phyloP scores from a whole-genome alignment of 1,139 yeast species.

The Yamadazyma blattariae region DNA sequence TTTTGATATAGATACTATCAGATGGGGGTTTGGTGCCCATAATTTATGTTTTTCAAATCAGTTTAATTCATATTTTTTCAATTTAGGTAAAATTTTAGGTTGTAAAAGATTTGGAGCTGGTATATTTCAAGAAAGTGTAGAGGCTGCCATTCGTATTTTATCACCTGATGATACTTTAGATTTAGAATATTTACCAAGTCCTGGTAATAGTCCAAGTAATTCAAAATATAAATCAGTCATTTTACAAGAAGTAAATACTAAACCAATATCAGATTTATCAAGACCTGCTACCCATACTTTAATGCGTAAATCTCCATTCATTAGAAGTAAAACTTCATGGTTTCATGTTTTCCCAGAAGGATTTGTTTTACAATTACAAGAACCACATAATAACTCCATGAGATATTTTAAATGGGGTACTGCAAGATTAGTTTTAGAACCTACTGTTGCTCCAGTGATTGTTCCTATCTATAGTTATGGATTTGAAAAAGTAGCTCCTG shows the following conservation, averaged over 20 bases:
- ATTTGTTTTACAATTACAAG: slow-evolving; percentile 79
- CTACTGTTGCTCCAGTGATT: slow-evolving; percentile 79
- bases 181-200: slow-evolving; percentile 39
- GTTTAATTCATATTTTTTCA: slow-evolving; percentile 61
- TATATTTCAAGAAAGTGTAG: slow-evolving; percentile 87
- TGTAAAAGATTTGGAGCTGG: slow-evolving; percentile 89
- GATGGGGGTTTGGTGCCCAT: slow-evolving; percentile 96
- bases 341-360: slow-evolving; percentile 96
- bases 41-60: slow-evolving; percentile 77
- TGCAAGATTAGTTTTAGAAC: slow-evolving; percentile 75
- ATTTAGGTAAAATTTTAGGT: slow-evolving; percentile 82
- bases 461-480: slow-evolving; percentile 90
- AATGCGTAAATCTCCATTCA: slow-evolving; percentile 45
- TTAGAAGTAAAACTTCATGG: slow-evolving; percentile 74
- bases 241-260: slow-evolving; percentile 30
- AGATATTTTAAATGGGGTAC: slow-evolving; percentile 97
- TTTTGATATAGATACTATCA: slow-evolving; percentile 58
- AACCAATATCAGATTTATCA: slow-evolving; percentile 21
- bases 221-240: slow-evolving; percentile 22
- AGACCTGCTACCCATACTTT: slow-evolving; percentile 27
- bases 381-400: slow-evolving; percentile 81
- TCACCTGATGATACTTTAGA: slow-evolving; percentile 75
- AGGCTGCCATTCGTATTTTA: slow-evolving; percentile 82
- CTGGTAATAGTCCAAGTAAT: slow-evolving; percentile 19
- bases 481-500: slow-evolving; percentile 85